Evolutionary conservation across 176 grass and related monocot genomes (phyloP), one percentile per base, ranked within the genome.

Genomic region (Alopecurus myosuroides): DNA sequence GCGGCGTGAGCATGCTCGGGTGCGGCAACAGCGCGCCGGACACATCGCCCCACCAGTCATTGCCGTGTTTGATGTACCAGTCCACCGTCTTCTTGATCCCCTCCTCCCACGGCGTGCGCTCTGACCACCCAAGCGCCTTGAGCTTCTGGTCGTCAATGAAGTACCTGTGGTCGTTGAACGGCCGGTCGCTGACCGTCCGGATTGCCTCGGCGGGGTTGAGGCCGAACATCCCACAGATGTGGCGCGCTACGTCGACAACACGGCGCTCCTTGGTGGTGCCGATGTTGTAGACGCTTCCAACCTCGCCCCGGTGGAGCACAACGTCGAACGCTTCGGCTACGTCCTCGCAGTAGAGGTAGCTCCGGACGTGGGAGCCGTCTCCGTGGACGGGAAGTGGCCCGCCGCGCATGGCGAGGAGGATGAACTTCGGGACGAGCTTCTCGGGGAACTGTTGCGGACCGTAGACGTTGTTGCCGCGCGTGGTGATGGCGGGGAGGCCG

Each of bases 91-190:
- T 82, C 22, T 17, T 57, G 12, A 72, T 39, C 46, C 66, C 49
- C 40, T 42, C 65, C 31, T 82, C 64, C 80, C 80, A 82, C 8
- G 46, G 8, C 22, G 46, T 82, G 31, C 60, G n/a, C 26, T 81
- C 78, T 4, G 78, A 64, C 78, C 61, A 81, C 25, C 78, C 78
- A 10, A 81, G 28, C 7, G 23, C 58, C 79, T 81, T 81, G 53
- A 81, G 40, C 40, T 81, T 69, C 42, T 69, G 17, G 58, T 81
- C 79, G 18, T 81, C 79, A 26, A 81, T 48, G 63, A 67, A 52
- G 39, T 69, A 81, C 11, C 79, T n/a, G 36, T 69, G 62, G 58
- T 81, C 79, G 18, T 81, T 68, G 79, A 81, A 81, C n/a, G 79
- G 79, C 29, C 30, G 57, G 62, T 81, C 18, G 23, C 44, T 51